A percentile compares a stretch with the other conserved stretches of the same genome.
phyloP scores from a whole-genome alignment of 768 basidiomycete species.

The Clitopilus hobsonii region DNA sequence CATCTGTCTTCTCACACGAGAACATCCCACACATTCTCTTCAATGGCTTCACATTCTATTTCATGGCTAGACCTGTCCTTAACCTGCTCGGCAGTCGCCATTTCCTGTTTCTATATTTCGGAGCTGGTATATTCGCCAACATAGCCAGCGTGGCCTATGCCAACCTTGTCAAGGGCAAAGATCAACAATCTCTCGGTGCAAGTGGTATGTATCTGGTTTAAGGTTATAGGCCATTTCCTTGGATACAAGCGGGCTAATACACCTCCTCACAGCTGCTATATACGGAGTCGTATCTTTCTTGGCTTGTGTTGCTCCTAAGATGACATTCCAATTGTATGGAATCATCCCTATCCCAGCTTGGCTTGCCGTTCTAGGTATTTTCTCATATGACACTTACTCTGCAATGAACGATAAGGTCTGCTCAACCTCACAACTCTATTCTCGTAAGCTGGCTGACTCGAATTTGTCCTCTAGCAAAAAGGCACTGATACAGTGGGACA shows the following conservation, averaged over 20 bases:
- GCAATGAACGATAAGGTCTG: slow-evolving; percentile 36
- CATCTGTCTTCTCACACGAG: slow-evolving; percentile 68
- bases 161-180: slow-evolving; percentile 26
- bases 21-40: slow-evolving; percentile 59
- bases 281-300: slow-evolving; percentile 69
- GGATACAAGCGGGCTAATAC: slow-evolving; percentile 2
- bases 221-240: neutral
- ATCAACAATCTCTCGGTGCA: slow-evolving; percentile 55
- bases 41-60: slow-evolving; percentile 76
- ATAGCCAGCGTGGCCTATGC: slow-evolving; percentile 48
- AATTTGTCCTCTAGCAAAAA: slow-evolving; percentile 32
- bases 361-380: slow-evolving; percentile 64
- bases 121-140: slow-evolving; percentile 58
- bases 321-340: slow-evolving; percentile 68
- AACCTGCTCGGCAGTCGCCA: slow-evolving; percentile 56
- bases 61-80: slow-evolving; percentile 66
- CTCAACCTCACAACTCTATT: neutral
- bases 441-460: neutral
- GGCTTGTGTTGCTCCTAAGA: slow-evolving; percentile 62
- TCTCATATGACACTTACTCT: slow-evolving; percentile 53
- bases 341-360: slow-evolving; percentile 80
- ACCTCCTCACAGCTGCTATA: slow-evolving; percentile 50
- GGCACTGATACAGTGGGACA: slow-evolving; percentile 62
- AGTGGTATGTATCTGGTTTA: slow-evolving; percentile 50
- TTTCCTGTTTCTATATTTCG: slow-evolving; percentile 71